phyloP scores from a whole-genome alignment of 306 rosid species.

The Mimosa pudica region DNA sequence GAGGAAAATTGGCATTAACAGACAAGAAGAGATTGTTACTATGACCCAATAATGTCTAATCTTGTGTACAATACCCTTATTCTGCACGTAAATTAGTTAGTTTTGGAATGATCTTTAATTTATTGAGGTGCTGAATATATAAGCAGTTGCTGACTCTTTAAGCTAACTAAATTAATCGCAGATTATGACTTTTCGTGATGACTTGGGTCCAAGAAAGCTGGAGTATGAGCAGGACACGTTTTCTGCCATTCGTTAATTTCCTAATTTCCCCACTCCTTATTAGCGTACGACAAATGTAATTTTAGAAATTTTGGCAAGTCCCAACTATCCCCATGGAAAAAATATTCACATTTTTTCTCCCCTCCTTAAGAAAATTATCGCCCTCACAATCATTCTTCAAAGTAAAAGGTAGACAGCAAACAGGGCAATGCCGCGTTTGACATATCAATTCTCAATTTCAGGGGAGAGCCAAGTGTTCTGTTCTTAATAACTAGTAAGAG shows the following conservation, averaged over 20 bases:
- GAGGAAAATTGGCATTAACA: constrained; percentile 15
- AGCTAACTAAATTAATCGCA: constrained; percentile 18
- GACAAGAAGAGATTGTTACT: constrained; percentile 32
- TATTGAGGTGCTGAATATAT: neutral
- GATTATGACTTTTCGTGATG: constrained; percentile 29
- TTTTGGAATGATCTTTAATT: neutral
- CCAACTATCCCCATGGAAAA: constrained; percentile 17
- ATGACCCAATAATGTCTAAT: constrained; percentile 21
- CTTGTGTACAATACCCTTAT: neutral
- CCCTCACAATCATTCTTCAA: neutral
- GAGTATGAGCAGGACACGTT: constrained; percentile 39
- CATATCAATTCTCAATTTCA: neutral
- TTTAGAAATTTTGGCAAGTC: constrained; percentile 36
- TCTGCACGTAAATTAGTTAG: constrained; percentile 19
- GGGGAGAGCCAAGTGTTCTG: neutral
- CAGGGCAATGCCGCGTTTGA: neutral
- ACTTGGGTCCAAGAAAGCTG: constrained; percentile 50
- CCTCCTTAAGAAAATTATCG: constrained; percentile 11
- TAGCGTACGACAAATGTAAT: constrained; percentile 23
- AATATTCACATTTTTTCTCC: neutral
- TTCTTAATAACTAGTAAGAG: neutral
- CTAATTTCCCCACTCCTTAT: constrained; percentile 4
- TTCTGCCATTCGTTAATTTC: neutral
- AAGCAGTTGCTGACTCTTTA: constrained; percentile 32
- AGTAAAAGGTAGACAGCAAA: neutral